phyloP scores from a whole-genome alignment of 2,329 filamentous ascomycete species.

The Leptodontidium sp. region DNA sequence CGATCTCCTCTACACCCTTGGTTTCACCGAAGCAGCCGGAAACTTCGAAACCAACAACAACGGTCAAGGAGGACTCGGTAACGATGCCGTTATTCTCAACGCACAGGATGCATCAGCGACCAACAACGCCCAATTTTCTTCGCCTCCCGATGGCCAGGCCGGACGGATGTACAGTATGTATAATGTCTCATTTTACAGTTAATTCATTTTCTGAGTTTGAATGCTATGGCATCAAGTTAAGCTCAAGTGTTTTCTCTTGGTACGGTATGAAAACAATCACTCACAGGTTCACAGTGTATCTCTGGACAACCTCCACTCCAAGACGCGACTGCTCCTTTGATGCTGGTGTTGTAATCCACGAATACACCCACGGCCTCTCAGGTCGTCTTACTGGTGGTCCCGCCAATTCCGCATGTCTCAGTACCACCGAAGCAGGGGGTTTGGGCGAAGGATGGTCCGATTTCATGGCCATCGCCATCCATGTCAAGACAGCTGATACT shows the following conservation, averaged over 20 bases:
- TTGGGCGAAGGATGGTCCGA: slow-evolving; percentile 68
- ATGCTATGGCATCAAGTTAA: too few relatives aligned
- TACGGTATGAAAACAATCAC: background rate
- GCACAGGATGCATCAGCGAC: slow-evolving; percentile 62
- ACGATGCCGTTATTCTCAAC: slow-evolving; percentile 63
- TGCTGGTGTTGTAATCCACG: slow-evolving; percentile 66
- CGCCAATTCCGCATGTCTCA: slow-evolving; percentile 55
- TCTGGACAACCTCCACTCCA: slow-evolving; percentile 59
- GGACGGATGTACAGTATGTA: slow-evolving; percentile 57
- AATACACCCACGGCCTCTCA: slow-evolving; percentile 60
- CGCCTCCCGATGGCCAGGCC: slow-evolving; percentile 58
- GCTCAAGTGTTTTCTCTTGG: too few relatives aligned
- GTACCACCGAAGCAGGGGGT: slow-evolving; percentile 57
- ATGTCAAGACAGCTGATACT: slow-evolving; percentile 56
- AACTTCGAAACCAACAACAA: slow-evolving; percentile 68
- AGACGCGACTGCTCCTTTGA: slow-evolving; percentile 55
- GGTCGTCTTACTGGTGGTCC: slow-evolving; percentile 55
- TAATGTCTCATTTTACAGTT: background rate
- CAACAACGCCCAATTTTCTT: slow-evolving; percentile 67
- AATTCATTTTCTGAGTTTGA: too few relatives aligned
- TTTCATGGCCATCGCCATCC: slow-evolving; percentile 61
- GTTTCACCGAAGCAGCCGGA: slow-evolving; percentile 64
- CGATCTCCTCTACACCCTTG: slow-evolving; percentile 64
- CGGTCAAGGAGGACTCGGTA: slow-evolving; percentile 58
- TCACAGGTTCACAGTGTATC: slow-evolving; percentile 54